A percentile compares a stretch with the other conserved stretches of the same genome.
Conservation (phyloP, 805 yeast genomes). For the Wickerhamiella cacticola region DNA sequence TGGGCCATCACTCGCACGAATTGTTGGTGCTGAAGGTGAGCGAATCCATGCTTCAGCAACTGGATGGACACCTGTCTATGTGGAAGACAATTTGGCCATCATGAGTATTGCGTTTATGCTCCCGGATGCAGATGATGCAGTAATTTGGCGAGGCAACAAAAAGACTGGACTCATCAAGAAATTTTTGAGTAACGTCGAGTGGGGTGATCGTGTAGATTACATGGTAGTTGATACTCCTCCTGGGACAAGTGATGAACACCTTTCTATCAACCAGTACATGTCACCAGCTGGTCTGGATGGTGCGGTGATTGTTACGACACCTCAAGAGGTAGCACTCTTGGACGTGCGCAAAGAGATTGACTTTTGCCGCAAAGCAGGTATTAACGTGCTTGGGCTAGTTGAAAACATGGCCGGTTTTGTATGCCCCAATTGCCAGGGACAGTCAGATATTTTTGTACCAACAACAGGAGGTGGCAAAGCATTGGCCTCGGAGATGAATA, state of each 20-base stretch:
- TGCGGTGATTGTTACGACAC: conserved; percentile 88
- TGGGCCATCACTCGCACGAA: conserved; percentile 91
- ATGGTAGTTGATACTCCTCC: conserved; percentile 95
- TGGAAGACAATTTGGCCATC: conserved; percentile 85
- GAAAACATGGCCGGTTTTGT: conserved; percentile 99
- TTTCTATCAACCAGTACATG: conserved; percentile 76
- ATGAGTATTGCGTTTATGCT: conserved; percentile 93
- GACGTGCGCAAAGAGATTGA: conserved; percentile 95
- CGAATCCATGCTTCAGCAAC: conserved; percentile 75
- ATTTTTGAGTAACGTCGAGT: conserved; percentile 84
- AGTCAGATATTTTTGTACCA: conserved; percentile 80
- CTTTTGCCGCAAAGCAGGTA: conserved; percentile 83
- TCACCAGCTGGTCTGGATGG: conserved; percentile 91
- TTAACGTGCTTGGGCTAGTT: conserved; percentile 75
- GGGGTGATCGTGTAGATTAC: conserved; percentile 69
- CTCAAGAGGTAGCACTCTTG: conserved; percentile 90
- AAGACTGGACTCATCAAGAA: conserved; percentile 88
- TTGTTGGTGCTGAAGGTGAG: conserved; percentile 86
- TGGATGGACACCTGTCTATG: conserved; percentile 96
- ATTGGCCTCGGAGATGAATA: conserved; percentile 62
- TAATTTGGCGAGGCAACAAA: conserved; percentile 96
- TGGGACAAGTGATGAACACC: conserved; percentile 95
- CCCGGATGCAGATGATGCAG: conserved; percentile 85
- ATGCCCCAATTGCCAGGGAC: conserved; percentile 86
- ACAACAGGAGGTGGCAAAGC: conserved; percentile 95